These are phyloP conservation scores for Eucalyptus cloeziana DNA, from an alignment of 345 rosid genomes.

Conservation along the genomic window DNA sequence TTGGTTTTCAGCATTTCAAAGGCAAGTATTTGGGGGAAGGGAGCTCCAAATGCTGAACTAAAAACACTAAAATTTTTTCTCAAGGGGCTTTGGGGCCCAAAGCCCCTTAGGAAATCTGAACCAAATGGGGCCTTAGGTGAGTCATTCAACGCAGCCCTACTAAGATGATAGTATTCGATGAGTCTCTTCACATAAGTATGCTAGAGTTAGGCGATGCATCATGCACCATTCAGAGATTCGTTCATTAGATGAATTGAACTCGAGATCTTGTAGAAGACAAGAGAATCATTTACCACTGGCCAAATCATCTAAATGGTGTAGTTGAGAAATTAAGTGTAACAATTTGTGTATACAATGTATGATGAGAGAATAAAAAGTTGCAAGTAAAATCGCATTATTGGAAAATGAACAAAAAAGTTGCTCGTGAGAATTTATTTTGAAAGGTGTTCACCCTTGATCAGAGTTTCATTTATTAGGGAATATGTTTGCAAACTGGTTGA, in stretches of 20 bases:
- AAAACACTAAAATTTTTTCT: too few relatives aligned
- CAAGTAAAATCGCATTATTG: neutral
- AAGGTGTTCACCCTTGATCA: neutral
- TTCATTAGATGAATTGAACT: neutral
- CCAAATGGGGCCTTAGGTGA: too few relatives aligned
- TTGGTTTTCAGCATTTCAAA: too few relatives aligned
- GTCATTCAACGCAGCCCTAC: neutral
- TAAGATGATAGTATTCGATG: neutral
- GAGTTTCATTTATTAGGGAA: neutral
- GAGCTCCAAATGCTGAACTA: too few relatives aligned
- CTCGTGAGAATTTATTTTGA: neutral
- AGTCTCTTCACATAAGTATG: too few relatives aligned
- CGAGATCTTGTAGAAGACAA: neutral
- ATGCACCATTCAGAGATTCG: fast-evolving
- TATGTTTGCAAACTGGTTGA: neutral
- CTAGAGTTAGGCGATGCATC: neutral
- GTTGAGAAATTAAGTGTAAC: neutral
- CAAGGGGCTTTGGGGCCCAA: too few relatives aligned
- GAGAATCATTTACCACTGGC: neutral
- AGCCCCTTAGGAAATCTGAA: too few relatives aligned
- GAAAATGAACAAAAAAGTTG: neutral
- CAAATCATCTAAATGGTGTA: neutral
- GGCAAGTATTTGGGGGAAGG: too few relatives aligned
- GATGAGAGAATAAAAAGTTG: neutral
- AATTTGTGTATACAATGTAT: too few relatives aligned